These are phyloP conservation scores for Syzygium malaccense DNA, from an alignment of 441 rosid genomes.

Conservation along the genomic window DNA sequence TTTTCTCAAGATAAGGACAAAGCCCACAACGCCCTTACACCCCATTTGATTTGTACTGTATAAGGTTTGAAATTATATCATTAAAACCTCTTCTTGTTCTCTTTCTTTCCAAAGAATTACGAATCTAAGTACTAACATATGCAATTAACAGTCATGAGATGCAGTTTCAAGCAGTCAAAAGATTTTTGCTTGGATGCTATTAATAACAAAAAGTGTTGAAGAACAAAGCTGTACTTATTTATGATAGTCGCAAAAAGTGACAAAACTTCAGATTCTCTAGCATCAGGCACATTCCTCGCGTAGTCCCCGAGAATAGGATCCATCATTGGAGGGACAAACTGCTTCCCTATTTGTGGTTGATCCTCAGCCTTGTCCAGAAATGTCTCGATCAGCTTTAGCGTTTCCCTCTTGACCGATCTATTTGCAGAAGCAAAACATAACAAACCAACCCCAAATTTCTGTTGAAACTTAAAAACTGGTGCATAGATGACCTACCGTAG, in stretches of 20 bases:
- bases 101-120: neutral
- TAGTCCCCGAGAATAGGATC: slow-evolving; percentile 98
- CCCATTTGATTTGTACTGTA: neutral
- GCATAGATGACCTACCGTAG: slow-evolving; percentile 44
- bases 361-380: slow-evolving; percentile 99
- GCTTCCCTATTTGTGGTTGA: slow-evolving; percentile 96
- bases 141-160: neutral
- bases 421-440: slow-evolving; percentile 7
- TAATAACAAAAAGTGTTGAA: neutral
- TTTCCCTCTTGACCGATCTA: slow-evolving; percentile 99
- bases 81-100: neutral
- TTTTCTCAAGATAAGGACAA: neutral
- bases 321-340: slow-evolving; percentile 99
- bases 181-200: neutral
- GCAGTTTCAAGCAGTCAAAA: neutral
- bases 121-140: neutral
- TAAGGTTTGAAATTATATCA: neutral
- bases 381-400: slow-evolving; percentile 97
- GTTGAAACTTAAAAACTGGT: neutral
- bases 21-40: neutral
- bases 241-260: slow-evolving; percentile 99
- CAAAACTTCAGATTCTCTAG: slow-evolving; percentile 99
- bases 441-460: neutral
- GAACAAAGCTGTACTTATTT: slow-evolving; percentile 60
- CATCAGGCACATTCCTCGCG: slow-evolving; percentile 98